Evolutionary conservation across 805 yeast species (phyloP), one percentile per base, ranked within the genome.

Genomic region (Candida suzukii): DNA sequence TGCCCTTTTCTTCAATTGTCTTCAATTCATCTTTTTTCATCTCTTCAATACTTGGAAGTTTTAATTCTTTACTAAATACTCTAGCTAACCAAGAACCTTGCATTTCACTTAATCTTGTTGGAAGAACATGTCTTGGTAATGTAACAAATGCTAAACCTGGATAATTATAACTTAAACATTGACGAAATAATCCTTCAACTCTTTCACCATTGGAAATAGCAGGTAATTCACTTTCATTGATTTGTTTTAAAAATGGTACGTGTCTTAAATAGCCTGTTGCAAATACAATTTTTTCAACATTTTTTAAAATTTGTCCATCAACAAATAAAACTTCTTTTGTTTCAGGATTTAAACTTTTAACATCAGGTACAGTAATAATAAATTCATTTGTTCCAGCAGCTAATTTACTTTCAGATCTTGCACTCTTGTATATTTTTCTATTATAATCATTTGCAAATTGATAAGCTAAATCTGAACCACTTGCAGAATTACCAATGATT

Each of bases 401-500:
- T 39, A 67, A 49, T 17, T 52, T 40, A 44, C 64, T 61, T 24
- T 63, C 69, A 1, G 78, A 70, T 46, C 83, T 64, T 13, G 68
- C 61, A 11, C 81, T 70, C 44, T 76, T 70, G 51, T 70, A 68
- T 13, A 80, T 64, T 8, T 53, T 57, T 39, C 60, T 64, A 19
- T 68, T 59, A 35, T 74, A 61, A 3, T 44, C 53, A 2, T 66
- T 63, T 1, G 79, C 73, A 17, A 80, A 53, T 53, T 83, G 90
- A 42, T 70, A 71, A 2, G 87, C 74, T 33, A 84, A 65, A 51
- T 86, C 95, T 13, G 76, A 71, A 13, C 88, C 95, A 30, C 86
- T 77, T 2, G 90, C 80, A 4, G 81, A 78, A 49, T 78, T 81
- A 0, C 95, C 95, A n/a, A 86, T 75, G 7, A 85, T 71, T 35